Evolutionary conservation across 805 yeast species (phyloP).

Genomic region (Cyberlindnera americana): DNA sequence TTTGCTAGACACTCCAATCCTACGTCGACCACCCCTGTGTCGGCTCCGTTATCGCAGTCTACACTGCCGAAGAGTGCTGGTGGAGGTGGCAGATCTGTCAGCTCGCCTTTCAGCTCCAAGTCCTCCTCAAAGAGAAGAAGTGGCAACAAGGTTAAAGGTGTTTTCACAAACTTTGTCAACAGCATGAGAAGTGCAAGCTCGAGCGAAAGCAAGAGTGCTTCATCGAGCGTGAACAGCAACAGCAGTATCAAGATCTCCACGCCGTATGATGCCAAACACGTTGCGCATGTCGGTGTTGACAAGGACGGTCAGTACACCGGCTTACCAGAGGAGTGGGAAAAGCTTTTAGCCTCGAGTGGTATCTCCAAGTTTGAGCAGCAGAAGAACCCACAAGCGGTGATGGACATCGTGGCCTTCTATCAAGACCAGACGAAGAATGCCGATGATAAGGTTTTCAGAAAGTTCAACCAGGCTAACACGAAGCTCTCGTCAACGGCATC

Average conservation of each 20-base stretch:
- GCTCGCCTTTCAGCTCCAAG: conserved; percentile 24
- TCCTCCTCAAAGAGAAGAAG: conserved; percentile 33
- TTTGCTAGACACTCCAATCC: conserved; percentile 15
- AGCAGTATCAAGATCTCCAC: conserved; percentile 63
- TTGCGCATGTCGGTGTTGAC: conserved; percentile 92
- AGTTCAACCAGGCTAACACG: conserved; percentile 31
- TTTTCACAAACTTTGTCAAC: conserved; percentile 45
- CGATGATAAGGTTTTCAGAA: conserved; percentile 38
- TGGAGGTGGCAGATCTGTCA: conserved; percentile 21
- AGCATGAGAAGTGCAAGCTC: conserved; percentile 41
- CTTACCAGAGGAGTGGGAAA: conserved; percentile 90
- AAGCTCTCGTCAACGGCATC: conserved; percentile 30
- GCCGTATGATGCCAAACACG: conserved; percentile 87
- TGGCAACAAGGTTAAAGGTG: conserved; percentile 55
- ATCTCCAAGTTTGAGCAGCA: conserved; percentile 85
- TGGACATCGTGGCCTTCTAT: conserved; percentile 85
- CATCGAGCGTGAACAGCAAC: conserved; percentile 13
- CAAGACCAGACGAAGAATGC: conserved; percentile 51
- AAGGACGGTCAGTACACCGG: conserved; percentile 85
- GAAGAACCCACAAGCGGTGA: conserved; percentile 90
- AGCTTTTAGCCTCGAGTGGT: conserved; percentile 76
- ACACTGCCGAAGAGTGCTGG: conserved; percentile 12
- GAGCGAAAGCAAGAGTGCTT: conserved; percentile 15
- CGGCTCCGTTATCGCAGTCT: conserved; percentile 16
- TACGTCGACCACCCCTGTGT: conserved; percentile 12